Evolutionary conservation across 441 rosid genomes (phyloP), one percentile per base, ranked within the genome.

Genomic region (Euphorbia neoarborescens): DNA sequence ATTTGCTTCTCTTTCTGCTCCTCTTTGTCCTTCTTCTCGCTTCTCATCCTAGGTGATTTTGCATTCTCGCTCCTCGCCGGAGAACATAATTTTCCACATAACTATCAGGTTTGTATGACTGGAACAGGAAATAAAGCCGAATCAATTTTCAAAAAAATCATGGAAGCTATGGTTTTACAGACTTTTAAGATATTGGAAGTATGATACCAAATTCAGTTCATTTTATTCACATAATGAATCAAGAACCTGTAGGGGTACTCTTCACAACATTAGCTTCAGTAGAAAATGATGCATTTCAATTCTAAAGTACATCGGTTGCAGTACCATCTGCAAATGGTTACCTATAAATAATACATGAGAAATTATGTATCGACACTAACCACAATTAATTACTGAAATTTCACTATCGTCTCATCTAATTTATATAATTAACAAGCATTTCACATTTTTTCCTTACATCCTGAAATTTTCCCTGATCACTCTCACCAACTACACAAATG

Each of bases 211-310:
- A n/a, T n/a, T n/a, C n/a, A n/a, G n/a, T n/a, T n/a, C n/a, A n/a
- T n/a, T n/a, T n/a, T 24, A 35, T 40, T 2, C 0, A n/a, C 46
- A 79, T 28, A 7, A 57, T 22, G 7, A 32, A 50, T 56, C 68
- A 79, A 61, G 3, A 73, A 92, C 96, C 95, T 78, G 93, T 82
- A 34, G 93, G 81, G 69, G 77, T 72, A 24, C 77, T 86, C 0
- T 68, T 76, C 51, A 2, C 80, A 7, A 66, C 69, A 73, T 24
- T 67, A 4, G 85, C 73, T 77, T 78, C 83, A 0, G 89, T 65
- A 24, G 85, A 85, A 79, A 86, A 87, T n/a, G 66, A 70, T 6
- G 81, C 82, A 1, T 72, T 44, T 48, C 72, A 48, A 71, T 73
- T 69, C 82, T 70, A 5, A 71, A 70, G 75, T 61, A 28, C 57